These are phyloP conservation scores for Trebouxia sp. DNA, from an alignment of 139 green algal species.

Conservation along the genomic window DNA sequence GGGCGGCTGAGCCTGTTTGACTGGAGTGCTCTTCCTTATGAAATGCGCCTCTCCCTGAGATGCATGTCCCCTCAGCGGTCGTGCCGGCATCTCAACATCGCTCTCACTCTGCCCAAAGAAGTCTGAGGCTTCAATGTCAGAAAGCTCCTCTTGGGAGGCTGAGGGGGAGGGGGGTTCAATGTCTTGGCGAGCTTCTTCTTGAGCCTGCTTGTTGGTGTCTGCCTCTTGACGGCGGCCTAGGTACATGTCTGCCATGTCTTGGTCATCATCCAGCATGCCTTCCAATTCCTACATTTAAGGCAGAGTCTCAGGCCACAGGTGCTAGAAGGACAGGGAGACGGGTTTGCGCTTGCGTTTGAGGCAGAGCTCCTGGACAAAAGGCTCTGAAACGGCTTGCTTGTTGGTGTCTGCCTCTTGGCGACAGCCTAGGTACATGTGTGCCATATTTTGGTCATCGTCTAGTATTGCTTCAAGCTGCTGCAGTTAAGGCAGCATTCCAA, in stretches of 20 bases:
- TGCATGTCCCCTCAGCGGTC: neutral
- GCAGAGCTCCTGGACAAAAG: too few relatives aligned
- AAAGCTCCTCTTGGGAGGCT: neutral
- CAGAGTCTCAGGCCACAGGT: too few relatives aligned
- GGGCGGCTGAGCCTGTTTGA: neutral
- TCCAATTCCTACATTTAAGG: too few relatives aligned
- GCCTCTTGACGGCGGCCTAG: slow-evolving; percentile 30
- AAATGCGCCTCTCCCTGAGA: neutral
- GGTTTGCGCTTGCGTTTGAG: too few relatives aligned
- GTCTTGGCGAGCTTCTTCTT: neutral
- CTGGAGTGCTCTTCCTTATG: neutral
- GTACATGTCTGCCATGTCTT: slow-evolving; percentile 56
- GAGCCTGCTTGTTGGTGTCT: neutral
- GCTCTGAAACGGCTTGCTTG: too few relatives aligned
- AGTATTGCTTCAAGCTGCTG: neutral
- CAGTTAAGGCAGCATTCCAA: too few relatives aligned
- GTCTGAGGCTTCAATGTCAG: neutral
- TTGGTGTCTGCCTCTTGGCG: too few relatives aligned
- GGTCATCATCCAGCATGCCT: slow-evolving; percentile 51
- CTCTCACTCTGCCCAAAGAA: slow-evolving; percentile 12
- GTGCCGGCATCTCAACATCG: neutral
- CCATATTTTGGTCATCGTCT: too few relatives aligned
- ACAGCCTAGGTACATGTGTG: too few relatives aligned
- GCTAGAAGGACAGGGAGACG: too few relatives aligned
- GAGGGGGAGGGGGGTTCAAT: neutral